Base-by-base conservation (phyloP, 306 rosid species). In the Erythrophleum fordii region DNA sequence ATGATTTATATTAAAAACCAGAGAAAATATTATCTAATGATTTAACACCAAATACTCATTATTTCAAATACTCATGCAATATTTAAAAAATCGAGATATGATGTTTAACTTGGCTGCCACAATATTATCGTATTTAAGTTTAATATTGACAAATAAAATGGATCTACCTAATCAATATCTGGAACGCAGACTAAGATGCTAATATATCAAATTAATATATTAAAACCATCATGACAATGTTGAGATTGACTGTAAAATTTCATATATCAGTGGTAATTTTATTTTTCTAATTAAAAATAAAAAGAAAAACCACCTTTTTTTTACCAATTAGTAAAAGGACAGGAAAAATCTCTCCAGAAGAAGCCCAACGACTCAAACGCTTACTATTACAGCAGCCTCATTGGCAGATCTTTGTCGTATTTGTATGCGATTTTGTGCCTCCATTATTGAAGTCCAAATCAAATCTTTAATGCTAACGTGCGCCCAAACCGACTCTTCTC, bases 401-500 rank as follows among this genome's bases (percentile, higher is more conserved):
- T 12, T 41, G 53, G 73, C 49, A 68, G 73, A 39, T 68, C 53
- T 20, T 6, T 41, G 53, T 68, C 73, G 73, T 41, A 22, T 68
- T 39, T 13, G 42, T 11, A 20, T n/a, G 29, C 73, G 2, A 25
- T 25, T 55, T 23, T 56, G 64, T 56, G 64, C 64, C 64, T 58
- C 72, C 20, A 67, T 67, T 67, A 67, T 67, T 67, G 72, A 67
- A 67, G n/a, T 67, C 31, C 22, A 39, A 20, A 67, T 41, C 34
- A 67, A 11, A 5, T 39, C 23, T 10, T 4, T 10, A 11, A 68
- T 41, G 31, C 73, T 68, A 68, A 11, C 52, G 31, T 41, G 73
- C 34, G 73, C 73, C 20, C 1, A 22, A 46, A 12, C 31, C n/a
- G 5, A 39, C 51, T 1, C 18, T 22, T 20, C 26, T 22, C 49